Conservation (phyloP, 2,329 filamentous ascomycete genomes). For the Triangularia verruculosa region DNA sequence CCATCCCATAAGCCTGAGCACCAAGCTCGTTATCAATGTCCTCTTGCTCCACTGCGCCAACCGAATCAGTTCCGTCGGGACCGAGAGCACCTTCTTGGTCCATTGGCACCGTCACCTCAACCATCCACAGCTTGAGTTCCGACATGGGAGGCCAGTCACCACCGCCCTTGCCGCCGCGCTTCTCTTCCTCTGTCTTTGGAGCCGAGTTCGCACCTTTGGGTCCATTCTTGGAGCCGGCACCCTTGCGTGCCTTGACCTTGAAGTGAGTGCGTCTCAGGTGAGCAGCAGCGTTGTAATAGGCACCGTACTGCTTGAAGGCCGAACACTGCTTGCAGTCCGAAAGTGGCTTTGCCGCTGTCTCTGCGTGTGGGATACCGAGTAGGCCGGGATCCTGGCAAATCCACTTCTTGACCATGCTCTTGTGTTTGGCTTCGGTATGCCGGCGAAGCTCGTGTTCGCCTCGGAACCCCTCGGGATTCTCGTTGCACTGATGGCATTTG, state of each 20-base stretch:
- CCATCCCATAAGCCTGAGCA: constrained; percentile 11
- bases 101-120: constrained; percentile 46
- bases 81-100: constrained; percentile 38
- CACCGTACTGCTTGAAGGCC: constrained; percentile 74
- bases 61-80: constrained; percentile 35
- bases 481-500: constrained; percentile 66
- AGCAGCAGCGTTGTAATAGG: constrained; percentile 92
- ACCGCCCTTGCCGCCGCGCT: constrained; percentile 53
- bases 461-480: constrained; percentile 75
- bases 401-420: constrained; percentile 51
- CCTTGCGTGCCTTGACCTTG: constrained; percentile 57
- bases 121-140: constrained; percentile 59
- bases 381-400: constrained; percentile 54
- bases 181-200: constrained; percentile 40
- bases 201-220: constrained; percentile 17
- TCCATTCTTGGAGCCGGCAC: constrained; percentile 32
- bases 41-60: constrained; percentile 27
- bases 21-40: constrained; percentile 27
- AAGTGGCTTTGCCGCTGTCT: constrained; percentile 60
- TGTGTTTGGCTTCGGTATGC: constrained; percentile 66
- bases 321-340: constrained; percentile 80
- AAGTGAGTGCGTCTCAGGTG: constrained; percentile 89
- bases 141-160: constrained; percentile 55
- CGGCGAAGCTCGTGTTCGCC: constrained; percentile 79
- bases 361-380: constrained; percentile 41